phyloP scores from a whole-genome alignment of 495 filamentous ascomycete species.

The Neurospora terricola region DNA sequence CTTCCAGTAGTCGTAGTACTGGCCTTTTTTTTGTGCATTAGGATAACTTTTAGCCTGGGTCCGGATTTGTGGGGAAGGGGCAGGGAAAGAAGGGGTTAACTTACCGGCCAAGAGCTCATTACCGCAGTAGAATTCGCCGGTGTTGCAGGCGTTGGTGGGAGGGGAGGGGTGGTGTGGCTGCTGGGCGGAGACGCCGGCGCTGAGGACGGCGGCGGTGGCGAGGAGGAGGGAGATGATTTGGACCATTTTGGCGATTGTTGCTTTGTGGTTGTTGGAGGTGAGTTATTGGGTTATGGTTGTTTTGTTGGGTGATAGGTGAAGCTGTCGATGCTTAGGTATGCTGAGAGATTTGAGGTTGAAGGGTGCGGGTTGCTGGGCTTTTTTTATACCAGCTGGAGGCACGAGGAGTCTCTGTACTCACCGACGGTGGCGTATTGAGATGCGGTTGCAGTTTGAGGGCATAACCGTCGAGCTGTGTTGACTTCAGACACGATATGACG shows the following conservation, averaged over 20 bases:
- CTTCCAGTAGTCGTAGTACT: conserved; percentile 1
- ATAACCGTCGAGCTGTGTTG: neutral
- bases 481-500: neutral
- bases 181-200: neutral
- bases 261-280: neutral
- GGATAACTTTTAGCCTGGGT: no score
- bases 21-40: neutral
- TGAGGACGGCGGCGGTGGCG: neutral
- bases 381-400: neutral
- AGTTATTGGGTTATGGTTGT: neutral
- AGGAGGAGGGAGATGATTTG: conserved; percentile 1
- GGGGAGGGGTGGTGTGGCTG: neutral
- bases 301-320: neutral
- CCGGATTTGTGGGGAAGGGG: no score
- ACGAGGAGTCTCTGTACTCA: neutral
- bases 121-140: conserved; percentile 6
- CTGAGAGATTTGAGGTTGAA: neutral
- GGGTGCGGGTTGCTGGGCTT: neutral
- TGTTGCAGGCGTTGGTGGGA: conserved; percentile 1
- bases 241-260: neutral
- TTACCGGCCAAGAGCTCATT: neutral
- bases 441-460: neutral
- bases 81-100: no score
- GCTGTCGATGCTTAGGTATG: no score
- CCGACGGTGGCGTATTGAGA: neutral